Evolutionary conservation across 108 stramenopile genomes (phyloP), one percentile per base, ranked within the genome.

Genomic region (Cylindrotheca closterium): DNA sequence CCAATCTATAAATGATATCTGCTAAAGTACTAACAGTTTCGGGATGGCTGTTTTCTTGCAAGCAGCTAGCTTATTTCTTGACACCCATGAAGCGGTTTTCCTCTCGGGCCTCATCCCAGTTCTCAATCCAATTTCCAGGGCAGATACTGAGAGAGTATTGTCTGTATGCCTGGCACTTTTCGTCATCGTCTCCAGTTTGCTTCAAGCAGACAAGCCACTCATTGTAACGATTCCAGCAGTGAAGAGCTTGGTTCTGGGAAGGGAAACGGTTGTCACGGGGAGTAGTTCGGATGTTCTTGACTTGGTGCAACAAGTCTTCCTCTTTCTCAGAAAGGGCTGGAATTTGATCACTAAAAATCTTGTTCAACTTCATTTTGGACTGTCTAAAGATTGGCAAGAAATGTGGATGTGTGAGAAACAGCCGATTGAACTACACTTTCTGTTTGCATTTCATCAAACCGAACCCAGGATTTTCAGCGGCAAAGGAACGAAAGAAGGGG

Each of bases 171-270:
- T 81, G 83, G 81, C 96, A 97, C 54, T 85, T 91, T 42, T 83
- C 92, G 58, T 97, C 91, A 57, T 95, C 94, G 33, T 63, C 58
- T 19, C 76, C 70, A 27, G 90, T 89, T 47, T 85, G 74, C 83
- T 95, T 91, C 63, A 91, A 51, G 83, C 96, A 97, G 31, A 97
- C 59, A 34, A 97, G 75, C 91, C 91, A 95, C 74, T 97, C 96
- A 59, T 97, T 97, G 91, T 97, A 97, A 57, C 94, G 83, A 60
- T 94, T 94, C 94, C 94, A 97, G 88, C 96, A 97, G 78, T 95
- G 94, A 51, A 86, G 79, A 59, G 91, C 81, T 70, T 97, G 96
- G 79, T 97, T 97, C 55, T 63, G 64, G 61, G 84, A 77, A 26
- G 92, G 88, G 77, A 96, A 96, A 48, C 92, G 85, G 24, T 83